Evolutionary conservation across 306 rosid genomes (phyloP), one percentile per base, ranked within the genome.

Genomic region (Ormosia emarginata): DNA sequence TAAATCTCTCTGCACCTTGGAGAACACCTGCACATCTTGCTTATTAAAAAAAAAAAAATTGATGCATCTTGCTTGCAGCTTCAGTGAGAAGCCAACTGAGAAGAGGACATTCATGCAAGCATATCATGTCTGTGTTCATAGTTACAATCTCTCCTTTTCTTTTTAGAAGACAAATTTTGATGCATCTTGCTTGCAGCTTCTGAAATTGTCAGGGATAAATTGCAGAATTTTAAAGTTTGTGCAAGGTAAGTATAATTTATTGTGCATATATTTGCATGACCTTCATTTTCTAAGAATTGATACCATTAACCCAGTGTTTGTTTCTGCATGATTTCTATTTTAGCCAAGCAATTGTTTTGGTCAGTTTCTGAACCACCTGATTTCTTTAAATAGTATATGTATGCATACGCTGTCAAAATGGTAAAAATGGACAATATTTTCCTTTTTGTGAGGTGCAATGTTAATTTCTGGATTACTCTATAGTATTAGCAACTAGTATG

Each of bases 1-100:
- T 98, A 83, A 93, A 95, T 87, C 98, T 88, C 78, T 89, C 98
- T 3, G 97, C 98, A 71, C 99, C 99, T 85, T 87, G 97, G 79
- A 95, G 97, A 62, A 93, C 93, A 63, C 95, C 97, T 55, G 86
- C 17, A 56, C 80, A 84, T 88, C 99, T 97, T 64, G 97, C 98
- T 97, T 95, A 73, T 56, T 44, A n/a, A n/a, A 44, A 32, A 79
- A 30, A 41, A 79, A 58, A 49, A 73, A 67, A n/a, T n/a, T n/a
- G n/a, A n/a, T n/a, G n/a, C n/a, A n/a, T n/a, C n/a, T n/a, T n/a
- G n/a, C n/a, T 44, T 8, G 6, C 32, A 80, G 2, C n/a, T 37
- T 67, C 49, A 81, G 47, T 14, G 34, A 85, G 65, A 71, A 49
- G 49, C 77, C 13, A 44, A 7, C 1, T 32, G 53, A 49, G n/a